Percentiles rank a stretch among this genome's conserved stretches.
phyloP scores from a whole-genome alignment of 805 yeast genomes.

The Torulaspora quercuum region DNA sequence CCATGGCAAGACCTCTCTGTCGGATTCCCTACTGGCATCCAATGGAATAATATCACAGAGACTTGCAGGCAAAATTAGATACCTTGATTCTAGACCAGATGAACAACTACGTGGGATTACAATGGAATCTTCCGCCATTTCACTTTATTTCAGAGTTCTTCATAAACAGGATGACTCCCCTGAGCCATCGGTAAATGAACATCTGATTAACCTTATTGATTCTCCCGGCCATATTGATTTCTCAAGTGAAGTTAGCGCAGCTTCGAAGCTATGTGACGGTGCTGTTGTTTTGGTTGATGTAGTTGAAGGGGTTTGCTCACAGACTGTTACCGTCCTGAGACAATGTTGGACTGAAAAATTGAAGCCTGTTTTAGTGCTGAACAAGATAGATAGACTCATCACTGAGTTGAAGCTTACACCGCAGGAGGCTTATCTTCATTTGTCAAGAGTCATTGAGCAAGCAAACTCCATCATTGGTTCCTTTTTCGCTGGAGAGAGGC shows the following conservation, averaged over 20 bases:
- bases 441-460: conserved; percentile 78
- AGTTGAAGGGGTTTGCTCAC: conserved; percentile 98
- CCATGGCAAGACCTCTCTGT: conserved; percentile 94
- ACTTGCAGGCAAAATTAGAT: conserved; percentile 92
- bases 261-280: conserved; percentile 94
- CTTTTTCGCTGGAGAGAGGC: conserved; percentile 86
- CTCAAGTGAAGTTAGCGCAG: conserved; percentile 92
- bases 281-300: conserved; percentile 94
- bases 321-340: conserved; percentile 88
- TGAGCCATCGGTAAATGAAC: conserved; percentile 61
- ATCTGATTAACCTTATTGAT: conserved; percentile 86
- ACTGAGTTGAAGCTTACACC: conserved; percentile 80
- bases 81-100: conserved; percentile 89
- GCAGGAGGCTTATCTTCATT: conserved; percentile 77
- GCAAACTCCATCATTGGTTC: conserved; percentile 94
- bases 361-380: conserved; percentile 81
- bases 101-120: conserved; percentile 96
- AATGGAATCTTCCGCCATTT: conserved; percentile 95
- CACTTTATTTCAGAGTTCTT: conserved; percentile 78
- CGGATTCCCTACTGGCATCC: conserved; percentile 88
- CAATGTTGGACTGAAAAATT: conserved; percentile 94
- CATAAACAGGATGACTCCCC: conserved; percentile 42
- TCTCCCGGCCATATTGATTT: conserved; percentile 99
- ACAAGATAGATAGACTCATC: conserved; percentile 85
- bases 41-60: conserved; percentile 94